Evolutionary conservation across 208 protist species (phyloP), one percentile per base, ranked within the genome.

Genomic region (Borovskyia barvae): DNA sequence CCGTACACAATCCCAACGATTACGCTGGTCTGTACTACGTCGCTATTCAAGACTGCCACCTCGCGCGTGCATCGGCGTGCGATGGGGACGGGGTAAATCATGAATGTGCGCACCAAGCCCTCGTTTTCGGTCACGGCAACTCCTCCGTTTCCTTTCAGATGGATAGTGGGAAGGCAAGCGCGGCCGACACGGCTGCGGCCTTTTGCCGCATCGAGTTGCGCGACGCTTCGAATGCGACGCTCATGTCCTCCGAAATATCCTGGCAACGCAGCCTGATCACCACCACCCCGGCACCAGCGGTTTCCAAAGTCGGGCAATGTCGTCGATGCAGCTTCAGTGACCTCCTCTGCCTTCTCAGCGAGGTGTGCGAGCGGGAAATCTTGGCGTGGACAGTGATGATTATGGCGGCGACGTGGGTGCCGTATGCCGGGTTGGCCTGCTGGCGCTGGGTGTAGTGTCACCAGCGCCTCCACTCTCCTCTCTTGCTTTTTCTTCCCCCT

Each of bases 201-300:
- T 17, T 37, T 19, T 90, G 82, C 65, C 53, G 26, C 41, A 53
- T 78, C 19, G 24, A 26, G 22, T 51, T 90, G 40, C 56, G 41
- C 36, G 62, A 90, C 51, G 43, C 76, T 1, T 43, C 37, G 26
- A 55, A 67, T 14, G 50, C 19, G 29, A 47, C 62, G 28, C 42
- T 82, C 25, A 64, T 66, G 55, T 72, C 62, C 5, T 22, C 36
- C 17, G 12, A 22, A 32, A 49, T 57, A 6, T 26, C 5, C 1
- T 65, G 66, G 55, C 43, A 17, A 8, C 28, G 58, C 5, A 45
- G 30, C 25, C 22, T n/a, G 25, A 54, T 32, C 11, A 39, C 51
- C 4, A 47, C 56, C 22, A 51, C 66, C 5, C 35, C 58, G 9
- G 37, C 41, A 9, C 30, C 52, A 14, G 30, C 5, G 2, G 22